Conservation (phyloP, 306 rosid genomes). For the Alnus glutinosa region DNA sequence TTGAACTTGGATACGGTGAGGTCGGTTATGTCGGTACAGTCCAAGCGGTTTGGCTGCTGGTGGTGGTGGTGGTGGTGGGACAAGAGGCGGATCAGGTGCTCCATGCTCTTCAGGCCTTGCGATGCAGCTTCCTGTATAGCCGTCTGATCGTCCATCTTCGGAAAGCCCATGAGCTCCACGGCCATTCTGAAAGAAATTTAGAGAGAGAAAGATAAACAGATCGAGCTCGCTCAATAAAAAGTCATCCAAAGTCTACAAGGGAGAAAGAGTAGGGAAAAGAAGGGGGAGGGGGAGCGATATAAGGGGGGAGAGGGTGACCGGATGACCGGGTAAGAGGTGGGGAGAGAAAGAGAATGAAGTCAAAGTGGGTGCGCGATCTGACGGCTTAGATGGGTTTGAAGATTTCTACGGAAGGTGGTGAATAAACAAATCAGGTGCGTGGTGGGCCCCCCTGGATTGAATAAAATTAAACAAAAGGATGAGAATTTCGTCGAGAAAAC, state of each 20-base stretch:
- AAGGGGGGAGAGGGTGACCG: slow-evolving; percentile 40
- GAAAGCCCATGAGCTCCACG: slow-evolving; percentile 65
- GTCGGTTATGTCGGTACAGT: slow-evolving; percentile 62
- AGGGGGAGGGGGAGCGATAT: slow-evolving; percentile 32
- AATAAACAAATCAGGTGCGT: slow-evolving; percentile 4
- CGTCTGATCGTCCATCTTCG: slow-evolving; percentile 67
- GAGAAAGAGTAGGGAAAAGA: neutral
- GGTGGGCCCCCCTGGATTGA: slow-evolving; percentile 18
- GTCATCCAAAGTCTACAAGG: slow-evolving; percentile 15
- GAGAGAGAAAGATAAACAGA: neutral
- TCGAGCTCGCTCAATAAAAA: slow-evolving; percentile 16
- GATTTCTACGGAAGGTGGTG: slow-evolving; percentile 22
- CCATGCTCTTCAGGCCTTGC: slow-evolving; percentile 77
- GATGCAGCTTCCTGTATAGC: slow-evolving; percentile 80
- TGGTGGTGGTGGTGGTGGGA: slow-evolving; percentile 32
- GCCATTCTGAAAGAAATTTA: slow-evolving; percentile 39
- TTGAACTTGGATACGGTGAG: slow-evolving; percentile 68
- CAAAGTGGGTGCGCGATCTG: slow-evolving; percentile 36
- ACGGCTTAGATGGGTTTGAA: slow-evolving; percentile 48
- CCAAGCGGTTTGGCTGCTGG: slow-evolving; percentile 37
- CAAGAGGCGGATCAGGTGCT: slow-evolving; percentile 56
- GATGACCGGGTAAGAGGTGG: slow-evolving; percentile 42
- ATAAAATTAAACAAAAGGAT: neutral
- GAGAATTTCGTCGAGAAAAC: neutral
- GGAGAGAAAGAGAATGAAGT: slow-evolving; percentile 29